phyloP scores from a whole-genome alignment of 306 rosid genomes.

The Hippophae tibetana region DNA sequence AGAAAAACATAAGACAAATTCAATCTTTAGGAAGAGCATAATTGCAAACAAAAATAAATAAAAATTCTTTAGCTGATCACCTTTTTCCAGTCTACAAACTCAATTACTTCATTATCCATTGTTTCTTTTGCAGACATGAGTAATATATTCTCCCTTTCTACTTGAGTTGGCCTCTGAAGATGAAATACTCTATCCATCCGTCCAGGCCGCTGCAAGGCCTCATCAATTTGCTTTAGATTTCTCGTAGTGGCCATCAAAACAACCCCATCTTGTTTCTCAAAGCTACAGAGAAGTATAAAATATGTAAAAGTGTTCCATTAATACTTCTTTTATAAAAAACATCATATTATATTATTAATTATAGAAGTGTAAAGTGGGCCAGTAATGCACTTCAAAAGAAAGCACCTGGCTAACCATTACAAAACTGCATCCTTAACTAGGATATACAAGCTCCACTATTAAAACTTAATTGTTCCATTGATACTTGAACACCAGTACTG shows the following conservation, averaged over 20 bases:
- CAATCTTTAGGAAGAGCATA: slow-evolving; percentile 1
- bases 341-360: not conserved
- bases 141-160: slow-evolving; percentile 77
- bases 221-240: slow-evolving; percentile 83
- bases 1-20: not conserved
- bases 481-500: too few relatives aligned
- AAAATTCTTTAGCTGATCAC: slow-evolving; percentile 28
- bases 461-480: too few relatives aligned
- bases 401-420: too few relatives aligned
- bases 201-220: slow-evolving; percentile 94
- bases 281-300: slow-evolving; percentile 37
- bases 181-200: slow-evolving; percentile 98
- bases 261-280: slow-evolving; percentile 99
- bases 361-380: too few relatives aligned
- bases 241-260: slow-evolving; percentile 97
- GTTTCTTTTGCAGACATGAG: slow-evolving; percentile 70
- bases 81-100: slow-evolving; percentile 93
- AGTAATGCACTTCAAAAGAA: too few relatives aligned
- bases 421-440: not conserved
- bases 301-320: slow-evolving; percentile 10
- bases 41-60: slow-evolving; percentile 10
- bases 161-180: slow-evolving; percentile 94
- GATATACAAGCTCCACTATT: too few relatives aligned
- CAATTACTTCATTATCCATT: slow-evolving; percentile 81
- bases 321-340: not conserved